Evolutionary conservation across 306 rosid species (phyloP).

Genomic region (Rubus idaeus): DNA sequence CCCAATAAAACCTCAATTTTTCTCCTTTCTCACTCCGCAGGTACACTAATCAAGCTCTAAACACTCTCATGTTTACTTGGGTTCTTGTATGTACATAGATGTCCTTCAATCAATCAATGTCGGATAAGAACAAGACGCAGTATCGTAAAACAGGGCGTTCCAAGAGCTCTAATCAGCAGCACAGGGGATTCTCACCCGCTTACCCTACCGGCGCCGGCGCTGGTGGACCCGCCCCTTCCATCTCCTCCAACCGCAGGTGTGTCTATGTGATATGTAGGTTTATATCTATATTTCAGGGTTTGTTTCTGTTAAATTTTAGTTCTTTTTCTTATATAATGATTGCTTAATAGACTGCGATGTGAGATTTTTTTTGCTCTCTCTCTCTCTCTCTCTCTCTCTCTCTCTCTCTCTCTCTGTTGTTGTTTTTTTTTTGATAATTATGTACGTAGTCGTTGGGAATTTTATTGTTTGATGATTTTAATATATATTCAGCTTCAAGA

Average conservation of each 20-base stretch:
- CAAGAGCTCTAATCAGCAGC: slow-evolving; percentile 71
- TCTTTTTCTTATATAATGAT: not conserved
- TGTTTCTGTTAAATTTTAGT: slow-evolving; percentile 16
- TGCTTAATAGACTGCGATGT: not conserved
- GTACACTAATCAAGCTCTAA: slow-evolving; percentile 29
- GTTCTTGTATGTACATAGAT: slow-evolving; percentile 20
- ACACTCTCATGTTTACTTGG: not conserved
- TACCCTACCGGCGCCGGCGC: slow-evolving; percentile 70
- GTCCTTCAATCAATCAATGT: slow-evolving; percentile 97
- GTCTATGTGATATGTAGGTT: too few species aligned
- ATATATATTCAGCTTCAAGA: slow-evolving; percentile 55
- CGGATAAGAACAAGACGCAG: slow-evolving; percentile 72
- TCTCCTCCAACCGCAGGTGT: slow-evolving; percentile 54
- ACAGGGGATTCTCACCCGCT: slow-evolving; percentile 49
- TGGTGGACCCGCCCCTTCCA: slow-evolving; percentile 62
- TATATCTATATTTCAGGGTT: slow-evolving; percentile 13
- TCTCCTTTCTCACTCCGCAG: slow-evolving; percentile 38
- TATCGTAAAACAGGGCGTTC: slow-evolving; percentile 70
- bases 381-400: too few species aligned
- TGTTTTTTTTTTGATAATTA: not conserved
- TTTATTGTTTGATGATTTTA: not conserved
- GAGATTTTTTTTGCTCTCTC: not conserved
- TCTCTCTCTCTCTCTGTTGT: not conserved
- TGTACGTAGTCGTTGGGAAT: not conserved
- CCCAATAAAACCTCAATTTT: slow-evolving; percentile 64